phyloP scores from a whole-genome alignment of 805 yeast genomes.

The Pichia gijzeniarum region DNA sequence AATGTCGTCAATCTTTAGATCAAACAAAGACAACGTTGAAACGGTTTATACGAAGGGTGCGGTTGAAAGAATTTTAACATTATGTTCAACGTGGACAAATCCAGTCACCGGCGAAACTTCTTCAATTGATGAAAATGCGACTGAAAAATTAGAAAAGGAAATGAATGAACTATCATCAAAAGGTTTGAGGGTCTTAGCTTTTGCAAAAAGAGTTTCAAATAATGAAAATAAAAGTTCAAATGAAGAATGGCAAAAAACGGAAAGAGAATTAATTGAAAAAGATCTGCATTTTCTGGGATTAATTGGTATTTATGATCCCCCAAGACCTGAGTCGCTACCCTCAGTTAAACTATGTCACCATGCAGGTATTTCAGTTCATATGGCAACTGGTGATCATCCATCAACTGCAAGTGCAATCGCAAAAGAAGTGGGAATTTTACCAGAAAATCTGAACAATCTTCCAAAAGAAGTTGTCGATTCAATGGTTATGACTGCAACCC shows the following conservation, averaged over 20 bases:
- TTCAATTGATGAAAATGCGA: slow-evolving; percentile 37
- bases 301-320: slow-evolving; percentile 78
- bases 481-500: slow-evolving; percentile 72
- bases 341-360: slow-evolving; percentile 61
- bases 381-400: slow-evolving; percentile 80
- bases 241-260: slow-evolving; percentile 27
- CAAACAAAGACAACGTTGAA: slow-evolving; percentile 24
- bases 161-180: slow-evolving; percentile 55
- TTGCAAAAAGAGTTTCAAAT: slow-evolving; percentile 43
- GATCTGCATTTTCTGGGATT: slow-evolving; percentile 56
- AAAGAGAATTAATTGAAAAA: slow-evolving; percentile 44
- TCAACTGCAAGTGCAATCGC: slow-evolving; percentile 77
- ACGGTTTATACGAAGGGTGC: slow-evolving; percentile 62
- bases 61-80: slow-evolving; percentile 57
- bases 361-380: slow-evolving; percentile 74
- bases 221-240: slow-evolving; percentile 15
- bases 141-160: slow-evolving; percentile 40
- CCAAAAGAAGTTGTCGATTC: slow-evolving; percentile 47
- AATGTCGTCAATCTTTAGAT: slow-evolving; percentile 57
- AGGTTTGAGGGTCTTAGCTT: slow-evolving; percentile 69
- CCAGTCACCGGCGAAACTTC: slow-evolving; percentile 26
- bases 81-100: slow-evolving; percentile 51
- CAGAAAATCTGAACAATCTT: slow-evolving; percentile 51
- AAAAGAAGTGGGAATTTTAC: slow-evolving; percentile 71
- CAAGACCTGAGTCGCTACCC: slow-evolving; percentile 59